Evolutionary conservation across 805 yeast species (phyloP), one percentile per base, ranked within the genome.

Genomic region (Hanseniaspora valbyensis): DNA sequence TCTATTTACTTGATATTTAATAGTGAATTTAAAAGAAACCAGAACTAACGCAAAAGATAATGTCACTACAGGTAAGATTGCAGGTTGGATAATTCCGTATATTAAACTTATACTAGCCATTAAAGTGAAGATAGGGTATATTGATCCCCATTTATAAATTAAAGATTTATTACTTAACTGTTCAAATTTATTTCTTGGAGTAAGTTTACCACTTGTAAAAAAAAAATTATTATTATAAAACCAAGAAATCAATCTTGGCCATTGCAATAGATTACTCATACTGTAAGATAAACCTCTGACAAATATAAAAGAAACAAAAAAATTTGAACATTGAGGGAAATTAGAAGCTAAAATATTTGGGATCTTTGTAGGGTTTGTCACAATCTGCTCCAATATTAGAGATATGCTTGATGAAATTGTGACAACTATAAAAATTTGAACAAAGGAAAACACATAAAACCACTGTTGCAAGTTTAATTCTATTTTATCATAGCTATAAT

Each of bases 241-340:
- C 32, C 68, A 67, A 22, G 67, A 60, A 4, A 76, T 53, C 38
- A 88, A 68, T 18, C 71, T 74, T 49, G 71, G 74, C 16, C 77
- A 66, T 58, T 83, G 80, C 34, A 88, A 59, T 37, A 89, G 69
- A 53, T 78, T 78, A 52, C 77, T 78, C 0, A 95, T 95, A 54
- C 82, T 76, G 50, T 83, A 77, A 1, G 89, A 76, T 51, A 88
- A 66, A 0, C 95, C 90, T 63, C 83, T 80, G 30, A 88, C 69
- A 0, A 85, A 66, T 34, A 87, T 68, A 59, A 81, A 86, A 2
- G 89, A 83, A 62, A 81, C 81, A 66, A 88, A 89, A 60, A 89
- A 88, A 40, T 81, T 84, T 1, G 95, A 81, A 22, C 95, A 83
- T 59, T 83, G 83, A 0, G 96, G 95, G 32, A 89, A 69, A 57